Evolutionary conservation across 495 filamentous ascomycete genomes (phyloP).

Genomic region (Aspergillus hancockii): DNA sequence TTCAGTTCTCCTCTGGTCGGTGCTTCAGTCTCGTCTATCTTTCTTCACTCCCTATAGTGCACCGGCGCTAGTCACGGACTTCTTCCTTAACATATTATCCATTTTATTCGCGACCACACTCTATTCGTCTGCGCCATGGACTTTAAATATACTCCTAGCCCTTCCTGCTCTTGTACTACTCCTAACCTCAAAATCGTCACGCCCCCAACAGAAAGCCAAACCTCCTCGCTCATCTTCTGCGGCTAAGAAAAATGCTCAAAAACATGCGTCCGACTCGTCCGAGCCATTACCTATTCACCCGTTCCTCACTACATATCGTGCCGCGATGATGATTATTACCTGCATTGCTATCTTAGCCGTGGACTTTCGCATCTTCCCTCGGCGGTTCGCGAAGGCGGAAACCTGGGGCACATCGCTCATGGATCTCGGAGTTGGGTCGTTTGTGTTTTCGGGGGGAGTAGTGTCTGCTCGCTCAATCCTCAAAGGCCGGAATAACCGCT

Average conservation of each 20-base stretch:
- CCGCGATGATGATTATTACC: constrained; percentile 89
- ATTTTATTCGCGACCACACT: constrained; percentile 83
- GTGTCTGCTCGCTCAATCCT: constrained; percentile 86
- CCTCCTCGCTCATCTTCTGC: constrained; percentile 49
- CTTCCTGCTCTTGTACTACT: constrained; percentile 66
- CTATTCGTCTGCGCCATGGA: constrained; percentile 73
- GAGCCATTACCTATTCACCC: constrained; percentile 76
- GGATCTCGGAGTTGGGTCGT: constrained; percentile 96
- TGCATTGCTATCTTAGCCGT: constrained; percentile 95
- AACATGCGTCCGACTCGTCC: constrained; percentile 21
- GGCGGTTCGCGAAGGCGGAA: constrained; percentile 95
- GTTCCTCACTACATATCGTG: constrained; percentile 88
- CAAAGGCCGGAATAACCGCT: constrained; percentile 57
- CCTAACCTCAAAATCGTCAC: constrained; percentile 44
- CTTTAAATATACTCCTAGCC: constrained; percentile 75
- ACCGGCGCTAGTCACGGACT: constrained; percentile 71
- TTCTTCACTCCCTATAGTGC: constrained; percentile 78
- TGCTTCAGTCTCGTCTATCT: constrained; percentile 79
- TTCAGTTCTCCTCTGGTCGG: constrained; percentile 83
- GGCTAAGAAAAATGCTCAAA: constrained; percentile 15
- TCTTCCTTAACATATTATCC: constrained; percentile 79
- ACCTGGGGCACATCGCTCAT: constrained; percentile 98
- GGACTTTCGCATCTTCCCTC: constrained; percentile 89
- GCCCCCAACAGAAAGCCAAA: constrained; percentile 54
- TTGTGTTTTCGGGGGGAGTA: constrained; percentile 95